Evolutionary conservation across 23 red algal genomes (phyloP).

Genomic region (Cyanidioschyzon merolae): DNA sequence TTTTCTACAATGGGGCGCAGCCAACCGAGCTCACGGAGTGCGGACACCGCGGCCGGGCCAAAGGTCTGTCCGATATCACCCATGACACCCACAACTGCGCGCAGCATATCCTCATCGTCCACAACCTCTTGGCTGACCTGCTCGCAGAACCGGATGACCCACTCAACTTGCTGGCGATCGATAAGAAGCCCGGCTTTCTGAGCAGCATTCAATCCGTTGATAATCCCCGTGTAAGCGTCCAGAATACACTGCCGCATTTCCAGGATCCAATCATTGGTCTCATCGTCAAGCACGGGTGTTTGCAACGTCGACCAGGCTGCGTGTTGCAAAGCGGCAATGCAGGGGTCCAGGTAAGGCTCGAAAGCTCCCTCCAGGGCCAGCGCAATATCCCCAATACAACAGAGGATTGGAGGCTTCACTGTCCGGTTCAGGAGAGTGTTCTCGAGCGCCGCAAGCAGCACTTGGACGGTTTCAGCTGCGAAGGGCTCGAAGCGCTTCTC

Average conservation of each 20-base stretch:
- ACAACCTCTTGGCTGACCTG: constrained; percentile 22
- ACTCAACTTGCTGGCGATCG: constrained; percentile 41
- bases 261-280: constrained; percentile 89
- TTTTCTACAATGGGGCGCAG: neutral
- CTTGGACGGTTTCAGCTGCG: constrained; percentile 48
- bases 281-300: constrained; percentile 42
- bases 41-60: neutral
- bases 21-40: neutral
- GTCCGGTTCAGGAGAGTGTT: constrained; percentile 49
- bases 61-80: constrained; percentile 11
- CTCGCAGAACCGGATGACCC: constrained; percentile 60
- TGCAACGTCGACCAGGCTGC: constrained; percentile 61
- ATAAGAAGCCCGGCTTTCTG: constrained; percentile 42
- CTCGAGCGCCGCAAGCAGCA: constrained; percentile 59
- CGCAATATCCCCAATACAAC: constrained; percentile 89
- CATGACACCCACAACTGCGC: neutral
- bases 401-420: constrained; percentile 84
- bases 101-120: constrained; percentile 8
- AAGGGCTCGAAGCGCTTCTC: constrained; percentile 45
- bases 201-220: constrained; percentile 59
- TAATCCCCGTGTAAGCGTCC: constrained; percentile 76
- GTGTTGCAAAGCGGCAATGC: constrained; percentile 71
- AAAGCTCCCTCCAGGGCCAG: constrained; percentile 77
- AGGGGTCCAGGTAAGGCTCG: constrained; percentile 49
- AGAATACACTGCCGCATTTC: constrained; percentile 73